Evolutionary conservation across 768 basidiomycete genomes (phyloP), one percentile per base, ranked within the genome.

Genomic region (Tricholoma matsutake): DNA sequence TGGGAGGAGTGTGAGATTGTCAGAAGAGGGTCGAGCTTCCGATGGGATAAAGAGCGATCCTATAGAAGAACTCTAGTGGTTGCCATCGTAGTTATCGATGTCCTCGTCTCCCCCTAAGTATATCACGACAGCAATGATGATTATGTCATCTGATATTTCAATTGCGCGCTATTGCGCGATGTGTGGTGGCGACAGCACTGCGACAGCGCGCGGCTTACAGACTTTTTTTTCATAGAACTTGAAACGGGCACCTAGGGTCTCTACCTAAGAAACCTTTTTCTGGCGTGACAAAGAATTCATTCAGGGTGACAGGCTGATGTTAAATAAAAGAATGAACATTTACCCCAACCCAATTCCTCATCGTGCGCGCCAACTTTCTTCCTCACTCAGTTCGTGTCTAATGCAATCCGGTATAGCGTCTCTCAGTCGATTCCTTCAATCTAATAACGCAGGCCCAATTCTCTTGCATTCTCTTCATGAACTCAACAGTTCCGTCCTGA

Each of bases 381-480:
- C 43, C 3, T 20, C 20, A 4, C 20, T 45, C 20, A 9, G 9
- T 16, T 18, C 43, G 57, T 16, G 31, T 53, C 62, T 68, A 16
- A 65, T 66, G 62, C 41, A 14, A 10, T 25, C 52, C 39, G 60
- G 60, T 43, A 47, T 69, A 85, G 86, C 84, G 2, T 87, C 87
- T 53, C 79, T 88, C 39, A 84, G 83, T 70, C 84, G 83, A 34
- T 75, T 85, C 14, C 76, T 84, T 13, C 78, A 81, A 34, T 76
- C 75, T 35, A 68, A 74, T 61, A 69, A 70, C 22, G 67, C 77
- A 7, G 69, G 73, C 11, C 88, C 88, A 1, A 71, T 72, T 28
- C 80, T 90, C 1, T 68, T 85, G 5, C 91, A 93, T 71, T 86
- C 88, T 3, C 79, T 93, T n/a, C 81, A 86, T 63, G 86, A 91